phyloP scores from a whole-genome alignment of 495 filamentous ascomycete genomes.

The Talaromyces proteolyticus region DNA sequence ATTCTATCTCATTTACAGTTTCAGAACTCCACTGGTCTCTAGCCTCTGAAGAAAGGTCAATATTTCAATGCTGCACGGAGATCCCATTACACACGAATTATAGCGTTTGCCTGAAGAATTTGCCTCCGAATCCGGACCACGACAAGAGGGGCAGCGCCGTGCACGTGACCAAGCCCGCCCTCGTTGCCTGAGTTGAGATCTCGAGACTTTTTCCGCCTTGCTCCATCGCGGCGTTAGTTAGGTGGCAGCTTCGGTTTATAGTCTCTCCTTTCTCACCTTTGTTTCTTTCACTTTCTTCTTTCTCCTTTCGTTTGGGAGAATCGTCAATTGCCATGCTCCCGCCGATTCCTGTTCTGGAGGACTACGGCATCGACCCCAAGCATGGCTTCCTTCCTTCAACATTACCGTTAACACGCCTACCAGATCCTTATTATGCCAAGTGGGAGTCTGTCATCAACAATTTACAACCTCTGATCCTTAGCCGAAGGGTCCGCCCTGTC shows the following conservation, averaged over 20 bases:
- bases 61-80: background rate
- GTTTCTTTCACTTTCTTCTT: conserved; percentile 5
- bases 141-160: background rate
- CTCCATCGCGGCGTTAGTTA: background rate
- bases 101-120: background rate
- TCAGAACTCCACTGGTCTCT: background rate
- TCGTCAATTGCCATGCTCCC: conserved; percentile 60
- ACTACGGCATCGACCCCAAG: conserved; percentile 83
- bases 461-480: conserved; percentile 80
- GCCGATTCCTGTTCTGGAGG: conserved; percentile 66
- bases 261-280: conserved; percentile 6
- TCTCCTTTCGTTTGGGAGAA: background rate
- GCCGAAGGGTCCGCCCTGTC: conserved; percentile 67
- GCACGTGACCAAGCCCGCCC: background rate
- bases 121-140: background rate
- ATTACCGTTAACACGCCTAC: conserved; percentile 71
- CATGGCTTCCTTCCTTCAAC: conserved; percentile 86
- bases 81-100: background rate
- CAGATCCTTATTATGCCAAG: conserved; percentile 83
- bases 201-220: background rate
- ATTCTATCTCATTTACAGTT: background rate
- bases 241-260: background rate
- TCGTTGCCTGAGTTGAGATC: background rate
- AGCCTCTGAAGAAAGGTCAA: background rate
- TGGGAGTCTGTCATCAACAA: conserved; percentile 86